Conservation (phyloP, 75 land plant species). For the Sequoia sempervirens region DNA sequence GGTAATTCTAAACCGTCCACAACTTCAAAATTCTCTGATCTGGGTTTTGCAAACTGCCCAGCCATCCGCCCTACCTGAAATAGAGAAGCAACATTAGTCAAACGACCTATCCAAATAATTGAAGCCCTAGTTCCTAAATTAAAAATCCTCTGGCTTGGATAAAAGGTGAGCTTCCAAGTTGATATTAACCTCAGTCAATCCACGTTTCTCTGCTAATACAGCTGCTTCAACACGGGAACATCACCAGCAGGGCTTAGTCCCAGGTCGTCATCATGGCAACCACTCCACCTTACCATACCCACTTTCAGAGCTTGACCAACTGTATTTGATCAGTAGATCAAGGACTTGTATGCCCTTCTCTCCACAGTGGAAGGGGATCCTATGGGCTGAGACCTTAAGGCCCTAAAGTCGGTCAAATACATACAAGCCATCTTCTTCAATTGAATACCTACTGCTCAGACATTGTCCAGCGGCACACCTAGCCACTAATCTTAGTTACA, state of each 20-base stretch:
- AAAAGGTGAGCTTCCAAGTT: neutral
- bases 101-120: neutral
- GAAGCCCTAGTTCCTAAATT: neutral
- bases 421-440: neutral
- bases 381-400: neutral
- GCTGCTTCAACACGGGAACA: neutral
- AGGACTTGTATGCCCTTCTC: neutral
- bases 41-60: slow-evolving; percentile 48
- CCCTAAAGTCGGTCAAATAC: neutral
- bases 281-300: neutral
- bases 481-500: neutral
- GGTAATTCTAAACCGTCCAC: slow-evolving; percentile 31
- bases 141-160: neutral
- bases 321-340: neutral
- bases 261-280: neutral
- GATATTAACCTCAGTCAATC: neutral
- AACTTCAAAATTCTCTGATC: slow-evolving; percentile 24
- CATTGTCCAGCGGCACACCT: neutral
- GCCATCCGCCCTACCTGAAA: slow-evolving; percentile 44
- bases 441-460: neutral
- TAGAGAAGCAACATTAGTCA: neutral
- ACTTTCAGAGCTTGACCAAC: no score
- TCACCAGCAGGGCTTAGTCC: neutral
- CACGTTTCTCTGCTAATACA: neutral
- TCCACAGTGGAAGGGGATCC: no score